These are phyloP conservation scores for Anastatica hierochuntica DNA, from an alignment of 345 rosid genomes.

Conservation along the genomic window DNA sequence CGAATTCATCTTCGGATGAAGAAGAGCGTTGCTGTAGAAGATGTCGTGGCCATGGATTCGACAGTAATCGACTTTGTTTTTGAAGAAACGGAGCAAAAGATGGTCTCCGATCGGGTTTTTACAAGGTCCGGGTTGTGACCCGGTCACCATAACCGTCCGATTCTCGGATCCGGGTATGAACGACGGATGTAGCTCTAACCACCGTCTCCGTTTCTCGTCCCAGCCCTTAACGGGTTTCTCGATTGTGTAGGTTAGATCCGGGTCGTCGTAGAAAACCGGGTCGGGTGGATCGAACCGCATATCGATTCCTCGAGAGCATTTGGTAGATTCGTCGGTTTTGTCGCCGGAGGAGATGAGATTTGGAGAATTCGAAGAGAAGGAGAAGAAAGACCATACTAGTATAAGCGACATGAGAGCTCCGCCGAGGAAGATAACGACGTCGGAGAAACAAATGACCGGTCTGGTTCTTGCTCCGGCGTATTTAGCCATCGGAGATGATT, in stretches of 20 bases:
- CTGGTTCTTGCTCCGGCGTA: slow-evolving; percentile 25
- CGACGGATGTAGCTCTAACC: slow-evolving; percentile 70
- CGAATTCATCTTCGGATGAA: slow-evolving; percentile 62
- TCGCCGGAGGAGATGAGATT: slow-evolving; percentile 2
- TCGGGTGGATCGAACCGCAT: slow-evolving; percentile 45
- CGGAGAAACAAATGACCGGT: slow-evolving; percentile 26
- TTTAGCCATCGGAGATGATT: slow-evolving; percentile 38
- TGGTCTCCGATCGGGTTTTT: slow-evolving; percentile 85
- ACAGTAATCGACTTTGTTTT: slow-evolving; percentile 90
- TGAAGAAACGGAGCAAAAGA: slow-evolving; percentile 63
- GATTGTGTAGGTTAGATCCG: slow-evolving; percentile 47
- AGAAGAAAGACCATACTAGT: slow-evolving; percentile 61
- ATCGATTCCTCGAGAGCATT: slow-evolving; percentile 25
- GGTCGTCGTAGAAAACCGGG: slow-evolving; percentile 67
- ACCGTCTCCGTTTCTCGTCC: slow-evolving; percentile 67
- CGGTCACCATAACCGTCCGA: slow-evolving; percentile 66
- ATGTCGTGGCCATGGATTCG: slow-evolving; percentile 77
- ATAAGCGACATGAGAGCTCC: slow-evolving; percentile 53
- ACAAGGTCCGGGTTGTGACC: slow-evolving; percentile 79
- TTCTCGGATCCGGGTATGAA: slow-evolving; percentile 48
- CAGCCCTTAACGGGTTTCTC: slow-evolving; percentile 52
- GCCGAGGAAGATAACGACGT: slow-evolving; percentile 48
- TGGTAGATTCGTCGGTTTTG: background rate
- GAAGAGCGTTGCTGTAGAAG: slow-evolving; percentile 69
- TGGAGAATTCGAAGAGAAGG: slow-evolving; percentile 27